A percentile compares a stretch with the other conserved stretches of the same genome.
These are phyloP conservation scores for Aureobasidium sp. DNA, from an alignment of 2,329 filamentous ascomycete genomes.

Conservation along the genomic window DNA sequence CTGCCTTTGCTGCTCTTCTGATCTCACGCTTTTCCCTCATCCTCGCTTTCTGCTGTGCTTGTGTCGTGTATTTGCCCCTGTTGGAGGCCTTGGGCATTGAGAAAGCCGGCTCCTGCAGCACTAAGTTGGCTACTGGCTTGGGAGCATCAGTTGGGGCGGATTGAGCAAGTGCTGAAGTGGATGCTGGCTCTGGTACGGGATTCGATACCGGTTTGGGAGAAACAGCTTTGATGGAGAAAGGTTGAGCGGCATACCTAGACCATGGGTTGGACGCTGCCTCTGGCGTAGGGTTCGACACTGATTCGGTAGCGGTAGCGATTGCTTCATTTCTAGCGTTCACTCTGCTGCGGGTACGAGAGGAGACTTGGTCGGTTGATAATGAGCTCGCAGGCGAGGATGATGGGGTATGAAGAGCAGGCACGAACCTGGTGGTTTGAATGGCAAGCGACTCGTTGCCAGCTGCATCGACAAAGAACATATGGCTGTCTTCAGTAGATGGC, in stretches of 20 bases:
- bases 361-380: background rate
- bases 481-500: background rate
- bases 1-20: background rate
- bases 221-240: background rate
- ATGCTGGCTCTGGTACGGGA: background rate
- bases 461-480: background rate
- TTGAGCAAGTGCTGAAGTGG: too few relatives aligned
- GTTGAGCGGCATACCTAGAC: background rate
- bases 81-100: background rate
- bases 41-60: background rate
- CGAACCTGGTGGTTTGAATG: background rate
- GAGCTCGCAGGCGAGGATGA: background rate
- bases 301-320: background rate
- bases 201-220: background rate
- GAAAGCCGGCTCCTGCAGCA: too few relatives aligned
- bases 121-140: too few relatives aligned
- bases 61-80: background rate
- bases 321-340: background rate
- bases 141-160: too few relatives aligned
- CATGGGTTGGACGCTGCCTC: too few relatives aligned
- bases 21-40: background rate
- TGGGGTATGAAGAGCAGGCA: background rate
- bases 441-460: background rate
- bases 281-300: background rate
- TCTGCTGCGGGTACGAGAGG: background rate